Evolutionary conservation across 2,329 filamentous ascomycete genomes (phyloP), one percentile per base, ranked within the genome.

Genomic region (Sporothrix globosa): DNA sequence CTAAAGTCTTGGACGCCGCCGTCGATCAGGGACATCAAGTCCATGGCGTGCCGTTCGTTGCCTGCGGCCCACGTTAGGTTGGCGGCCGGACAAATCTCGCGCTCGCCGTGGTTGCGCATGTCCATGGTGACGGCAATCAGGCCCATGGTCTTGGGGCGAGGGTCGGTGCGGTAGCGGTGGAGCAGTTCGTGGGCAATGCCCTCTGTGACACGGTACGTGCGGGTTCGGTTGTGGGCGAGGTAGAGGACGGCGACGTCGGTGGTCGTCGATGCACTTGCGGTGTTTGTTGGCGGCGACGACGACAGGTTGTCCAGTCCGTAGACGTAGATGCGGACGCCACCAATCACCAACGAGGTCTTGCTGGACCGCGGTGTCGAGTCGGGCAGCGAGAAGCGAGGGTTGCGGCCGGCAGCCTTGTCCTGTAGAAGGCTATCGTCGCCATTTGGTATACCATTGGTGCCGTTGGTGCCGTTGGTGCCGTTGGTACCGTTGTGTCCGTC

Each of bases 91-190:
- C 44, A 39, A 19, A 66, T 66, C 46, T 66, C 63, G 17, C 63
- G 63, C 63, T 52, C 63, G 46, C 63, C 63, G 63, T 66, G 63
- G 46, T 66, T 66, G 46, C 63, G 63, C 63, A 66, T 66, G 46
- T 66, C 63, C 63, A 66, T 66, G 11, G 63, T 66, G 24, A 66
- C 63, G 46, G 63, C 63, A 11, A 66, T 21, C 17, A 66, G 13
- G 19, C 63, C 63, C 63, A 66, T 66, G 1, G 4, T 34, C 27
- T 66, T 52, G 24, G 24, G 14, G 27, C 61, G 61, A 7, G 24
- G 5, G 17, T 66, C 63, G 1, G 7, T 50, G 13, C 63, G 27
- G 17, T 66, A 53, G 2, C 46, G 63, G 27, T 66, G 46, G 21
- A 66, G 63, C 24, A 66, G 44, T 17, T 66, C 63, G 27, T 66